Conservation (phyloP, 441 rosid genomes). For the Adansonia rubrostipa region DNA sequence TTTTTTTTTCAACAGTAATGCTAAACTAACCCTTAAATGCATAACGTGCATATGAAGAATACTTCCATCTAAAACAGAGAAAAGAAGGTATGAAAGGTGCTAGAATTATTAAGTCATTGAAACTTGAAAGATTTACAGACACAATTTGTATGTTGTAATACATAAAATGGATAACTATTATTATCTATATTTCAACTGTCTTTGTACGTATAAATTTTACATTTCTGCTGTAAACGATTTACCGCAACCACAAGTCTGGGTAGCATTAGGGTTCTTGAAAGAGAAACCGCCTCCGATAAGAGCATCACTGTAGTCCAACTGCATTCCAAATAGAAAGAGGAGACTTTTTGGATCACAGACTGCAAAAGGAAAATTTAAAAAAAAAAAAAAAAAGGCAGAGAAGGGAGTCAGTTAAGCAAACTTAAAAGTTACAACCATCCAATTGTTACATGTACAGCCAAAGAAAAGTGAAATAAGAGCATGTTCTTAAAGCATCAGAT, state of each 20-base stretch:
- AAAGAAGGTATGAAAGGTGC: not conserved
- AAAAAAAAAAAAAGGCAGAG: conserved; percentile 1
- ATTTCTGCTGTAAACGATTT: conserved; percentile 54
- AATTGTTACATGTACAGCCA: not conserved
- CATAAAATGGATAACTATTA: conserved; percentile 4
- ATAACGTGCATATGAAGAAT: not conserved
- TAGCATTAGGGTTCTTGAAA: conserved; percentile 95
- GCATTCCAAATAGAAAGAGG: conserved; percentile 91
- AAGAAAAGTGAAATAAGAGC: not conserved
- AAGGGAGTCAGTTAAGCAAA: not conserved
- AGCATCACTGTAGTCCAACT: conserved; percentile 90
- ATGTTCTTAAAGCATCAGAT: not conserved
- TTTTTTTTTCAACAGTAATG: no score
- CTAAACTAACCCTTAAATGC: no score
- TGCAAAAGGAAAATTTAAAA: conserved; percentile 40
- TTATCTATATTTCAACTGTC: conserved; percentile 12
- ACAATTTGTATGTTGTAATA: not conserved
- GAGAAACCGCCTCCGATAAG: conserved; percentile 97
- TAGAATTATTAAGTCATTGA: not conserved
- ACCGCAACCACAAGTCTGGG: conserved; percentile 28
- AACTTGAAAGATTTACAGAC: not conserved
- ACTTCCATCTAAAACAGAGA: not conserved
- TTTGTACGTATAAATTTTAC: conserved; percentile 45
- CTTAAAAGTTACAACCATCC: not conserved
- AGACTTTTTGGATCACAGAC: conserved; percentile 99